Percentiles rank a stretch among this genome's conserved stretches.
phyloP scores from a whole-genome alignment of 352 stramenopile species.

The Phytophthora citricola region DNA sequence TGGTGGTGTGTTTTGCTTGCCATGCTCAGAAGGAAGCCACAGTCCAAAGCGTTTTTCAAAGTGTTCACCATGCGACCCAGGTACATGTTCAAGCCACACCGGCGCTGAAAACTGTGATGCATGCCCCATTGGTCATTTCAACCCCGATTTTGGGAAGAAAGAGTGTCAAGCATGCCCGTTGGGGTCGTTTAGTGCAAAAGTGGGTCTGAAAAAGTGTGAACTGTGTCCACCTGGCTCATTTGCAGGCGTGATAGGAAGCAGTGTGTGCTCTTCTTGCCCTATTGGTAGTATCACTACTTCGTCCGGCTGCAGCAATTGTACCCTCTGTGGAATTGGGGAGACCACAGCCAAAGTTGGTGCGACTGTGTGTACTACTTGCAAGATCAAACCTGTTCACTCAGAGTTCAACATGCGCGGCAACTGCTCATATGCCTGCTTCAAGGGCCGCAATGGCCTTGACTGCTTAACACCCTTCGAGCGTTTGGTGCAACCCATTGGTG shows the following conservation, averaged over 20 bases:
- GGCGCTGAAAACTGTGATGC: slow-evolving; percentile 55
- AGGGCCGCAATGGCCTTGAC: slow-evolving; percentile 77
- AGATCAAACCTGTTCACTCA: slow-evolving; percentile 69
- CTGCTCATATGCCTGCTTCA: slow-evolving; percentile 84
- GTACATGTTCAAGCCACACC: slow-evolving; percentile 57
- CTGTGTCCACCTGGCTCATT: slow-evolving; percentile 69
- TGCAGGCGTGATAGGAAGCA: slow-evolving; percentile 48
- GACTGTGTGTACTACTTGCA: slow-evolving; percentile 56
- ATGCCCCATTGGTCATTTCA: slow-evolving; percentile 69
- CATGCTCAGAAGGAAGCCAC: slow-evolving; percentile 70
- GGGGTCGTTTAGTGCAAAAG: slow-evolving; percentile 56
- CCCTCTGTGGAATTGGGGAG: slow-evolving; percentile 77
- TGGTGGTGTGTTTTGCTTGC: slow-evolving; percentile 70
- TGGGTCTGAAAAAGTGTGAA: slow-evolving; percentile 61
- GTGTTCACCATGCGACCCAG: slow-evolving; percentile 75
- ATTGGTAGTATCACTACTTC: slow-evolving; percentile 64
- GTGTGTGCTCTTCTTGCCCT: slow-evolving; percentile 58
- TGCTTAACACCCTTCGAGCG: slow-evolving; percentile 87
- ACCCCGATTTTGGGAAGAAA: slow-evolving; percentile 72
- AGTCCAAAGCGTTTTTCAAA: slow-evolving; percentile 62
- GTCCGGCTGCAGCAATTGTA: slow-evolving; percentile 63
- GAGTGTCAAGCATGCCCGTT: slow-evolving; percentile 64
- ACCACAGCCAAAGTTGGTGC: slow-evolving; percentile 65
- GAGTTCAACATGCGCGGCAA: slow-evolving; percentile 82
- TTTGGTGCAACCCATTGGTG: slow-evolving; percentile 82